These are phyloP conservation scores for Melastoma candidum DNA, from an alignment of 441 rosid species.

Conservation along the genomic window DNA sequence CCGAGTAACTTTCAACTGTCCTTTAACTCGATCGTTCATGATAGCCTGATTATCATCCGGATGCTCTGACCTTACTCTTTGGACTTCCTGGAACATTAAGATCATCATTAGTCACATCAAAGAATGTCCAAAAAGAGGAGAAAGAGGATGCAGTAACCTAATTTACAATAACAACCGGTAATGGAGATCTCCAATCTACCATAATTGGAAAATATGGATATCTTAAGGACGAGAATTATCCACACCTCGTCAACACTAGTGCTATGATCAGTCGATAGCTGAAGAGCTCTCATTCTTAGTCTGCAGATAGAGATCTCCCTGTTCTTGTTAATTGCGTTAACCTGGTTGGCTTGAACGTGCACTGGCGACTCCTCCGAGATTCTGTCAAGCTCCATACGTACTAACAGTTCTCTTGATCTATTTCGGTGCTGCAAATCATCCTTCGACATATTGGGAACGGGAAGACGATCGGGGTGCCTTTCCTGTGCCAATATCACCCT, in stretches of 20 bases:
- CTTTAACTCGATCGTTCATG: constrained; percentile 82
- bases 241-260: constrained; percentile 75
- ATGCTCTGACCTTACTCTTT: constrained; percentile 71
- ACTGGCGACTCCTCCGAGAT: constrained; percentile 96
- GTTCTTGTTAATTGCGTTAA: constrained; percentile 65
- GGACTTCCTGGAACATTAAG: constrained; percentile 55
- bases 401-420: constrained; percentile 74
- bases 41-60: constrained; percentile 72
- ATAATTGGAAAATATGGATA: neutral
- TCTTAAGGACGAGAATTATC: constrained; percentile 15
- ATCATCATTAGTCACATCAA: too few species aligned
- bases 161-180: neutral
- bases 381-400: constrained; percentile 86
- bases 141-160: too few species aligned
- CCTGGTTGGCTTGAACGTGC: constrained; percentile 65
- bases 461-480: constrained; percentile 68
- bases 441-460: constrained; percentile 43
- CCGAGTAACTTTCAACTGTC: constrained; percentile 83
- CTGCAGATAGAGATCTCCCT: constrained; percentile 79
- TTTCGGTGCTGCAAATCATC: constrained; percentile 63
- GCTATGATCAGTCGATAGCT: constrained; percentile 92
- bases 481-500: constrained; percentile 85
- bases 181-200: neutral
- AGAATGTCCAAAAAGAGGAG: too few species aligned
- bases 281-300: constrained; percentile 91